Base-by-base conservation (phyloP, 2,329 filamentous ascomycete species). In the Beauveria medogensis region DNA sequence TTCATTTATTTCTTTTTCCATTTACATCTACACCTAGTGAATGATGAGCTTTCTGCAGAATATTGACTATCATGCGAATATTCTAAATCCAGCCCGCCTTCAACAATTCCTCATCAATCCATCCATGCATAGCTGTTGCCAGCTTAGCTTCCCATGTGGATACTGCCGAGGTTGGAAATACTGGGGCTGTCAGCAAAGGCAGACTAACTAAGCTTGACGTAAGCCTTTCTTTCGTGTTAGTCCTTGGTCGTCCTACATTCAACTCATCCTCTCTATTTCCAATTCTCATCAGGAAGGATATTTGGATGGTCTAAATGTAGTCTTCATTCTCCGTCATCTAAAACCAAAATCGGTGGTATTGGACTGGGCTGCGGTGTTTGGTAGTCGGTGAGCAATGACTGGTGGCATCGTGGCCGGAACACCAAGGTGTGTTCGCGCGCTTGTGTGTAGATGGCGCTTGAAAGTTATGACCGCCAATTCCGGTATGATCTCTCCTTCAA, bases 271-370 rank as follows among this genome's bases (percentile, higher is more conserved):
- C 10, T 2, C 10, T n/a, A n/a, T 43, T 22, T 7, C 30, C 3
- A 10, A 5, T 34, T 12, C 12, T 4, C 30, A 10, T 54, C 5
- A n/a, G 2, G 9, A 16, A 18, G 18, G 2, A 10, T n/a, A 0
- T 20, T n/a, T 10, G 68, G 47, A 68, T 66, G 66, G 65, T 68
- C 5, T 48, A 67, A 24, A 70, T 50, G 65, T 64, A n/a, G 30
- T 64, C 4, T 64, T 68, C 55, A 68, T 64, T 3, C 57, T 67
- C 3, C 53, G 3, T 34, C 1, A 12, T 12, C 30, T 12, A 4
- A 12, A 12, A 4, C 30, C 10, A 4, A 30, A 34, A 34, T 12
- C 9, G 3, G 10, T 34, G 9, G 9, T 34, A 10, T 10, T 66
- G 28, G 65, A 67, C 44, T 66, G 44, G 55, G 30, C 55, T 16